Percentiles rank a stretch among this genome's conserved stretches.
phyloP scores from a whole-genome alignment of 2,329 filamentous ascomycete genomes.

The Ophiostoma quercus region DNA sequence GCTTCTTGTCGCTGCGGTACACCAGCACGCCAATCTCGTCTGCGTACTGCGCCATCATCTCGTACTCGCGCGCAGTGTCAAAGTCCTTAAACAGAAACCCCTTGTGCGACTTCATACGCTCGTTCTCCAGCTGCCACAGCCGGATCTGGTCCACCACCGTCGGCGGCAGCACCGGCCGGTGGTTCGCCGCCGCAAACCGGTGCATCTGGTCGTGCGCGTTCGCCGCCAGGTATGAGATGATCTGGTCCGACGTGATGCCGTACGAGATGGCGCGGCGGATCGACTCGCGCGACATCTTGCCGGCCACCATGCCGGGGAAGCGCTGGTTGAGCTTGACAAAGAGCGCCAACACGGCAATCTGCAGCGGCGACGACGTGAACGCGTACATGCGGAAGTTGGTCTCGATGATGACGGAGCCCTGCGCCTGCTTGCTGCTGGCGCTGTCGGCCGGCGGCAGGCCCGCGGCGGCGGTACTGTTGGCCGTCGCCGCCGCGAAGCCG shows the following conservation, averaged over 20 bases:
- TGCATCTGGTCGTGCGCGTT: conserved; percentile 95
- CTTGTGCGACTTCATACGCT: conserved; percentile 77
- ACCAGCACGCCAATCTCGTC: conserved; percentile 84
- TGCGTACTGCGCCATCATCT: conserved; percentile 68
- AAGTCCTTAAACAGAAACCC: conserved; percentile 93
- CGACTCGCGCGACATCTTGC: conserved; percentile 81
- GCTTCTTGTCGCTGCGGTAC: conserved; percentile 74
- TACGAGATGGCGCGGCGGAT: conserved; percentile 80
- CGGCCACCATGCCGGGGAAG: conserved; percentile 90
- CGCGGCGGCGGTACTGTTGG: conserved; percentile 43
- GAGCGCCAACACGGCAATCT: conserved; percentile 88
- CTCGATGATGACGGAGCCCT: conserved; percentile 90
- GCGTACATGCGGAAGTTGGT: conserved; percentile 98
- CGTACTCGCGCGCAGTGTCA: conserved; percentile 63
- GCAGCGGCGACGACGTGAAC: conserved; percentile 88
- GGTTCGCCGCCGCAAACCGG: conserved; percentile 53
- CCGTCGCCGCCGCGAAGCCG: conserved; percentile 61
- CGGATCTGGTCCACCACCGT: conserved; percentile 97
- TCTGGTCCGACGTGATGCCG: conserved; percentile 92
- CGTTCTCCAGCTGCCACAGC: conserved; percentile 95
- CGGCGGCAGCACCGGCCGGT: conserved; percentile 74
- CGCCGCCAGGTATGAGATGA: conserved; percentile 84
- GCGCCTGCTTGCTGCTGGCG: conserved; percentile 39
- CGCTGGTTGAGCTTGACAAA: conserved; percentile 85
- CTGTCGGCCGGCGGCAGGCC: conserved; percentile 42